Evolutionary conservation across 2,329 filamentous ascomycete genomes (phyloP).

Genomic region (Neopestalotiopsis sp.): DNA sequence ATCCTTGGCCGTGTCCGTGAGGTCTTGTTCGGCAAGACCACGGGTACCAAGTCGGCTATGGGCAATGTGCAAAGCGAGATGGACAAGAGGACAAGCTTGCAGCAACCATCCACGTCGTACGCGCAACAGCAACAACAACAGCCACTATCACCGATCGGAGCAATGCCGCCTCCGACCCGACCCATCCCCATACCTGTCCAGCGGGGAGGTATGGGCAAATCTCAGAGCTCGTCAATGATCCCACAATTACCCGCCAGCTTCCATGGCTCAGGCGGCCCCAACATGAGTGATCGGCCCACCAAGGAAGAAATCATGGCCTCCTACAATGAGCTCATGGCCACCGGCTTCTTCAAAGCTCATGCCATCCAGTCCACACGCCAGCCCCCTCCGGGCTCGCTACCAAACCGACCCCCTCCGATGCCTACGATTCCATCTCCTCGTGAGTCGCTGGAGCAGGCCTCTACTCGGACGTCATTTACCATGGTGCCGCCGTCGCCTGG

Average conservation of each 20-base stretch:
- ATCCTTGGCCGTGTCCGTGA: slow-evolving; percentile 38
- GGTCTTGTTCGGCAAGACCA: slow-evolving; percentile 24
- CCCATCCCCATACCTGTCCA: slow-evolving; percentile 18
- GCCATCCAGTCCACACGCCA: slow-evolving; percentile 63
- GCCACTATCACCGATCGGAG: neutral
- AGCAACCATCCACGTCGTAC: slow-evolving; percentile 26
- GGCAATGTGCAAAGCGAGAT: slow-evolving; percentile 25
- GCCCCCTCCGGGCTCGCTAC: slow-evolving; percentile 29
- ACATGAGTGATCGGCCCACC: slow-evolving; percentile 33
- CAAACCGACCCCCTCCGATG: neutral
- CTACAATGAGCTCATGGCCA: slow-evolving; percentile 61
- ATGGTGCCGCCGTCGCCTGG: slow-evolving; percentile 11
- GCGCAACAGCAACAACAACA: neutral
- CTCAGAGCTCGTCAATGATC: slow-evolving; percentile 32
- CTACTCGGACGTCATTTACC: slow-evolving; percentile 6
- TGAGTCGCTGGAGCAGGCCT: neutral
- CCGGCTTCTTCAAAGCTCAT: slow-evolving; percentile 63
- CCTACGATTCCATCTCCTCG: slow-evolving; percentile 17
- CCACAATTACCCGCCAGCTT: slow-evolving; percentile 25
- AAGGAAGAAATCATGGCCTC: slow-evolving; percentile 60
- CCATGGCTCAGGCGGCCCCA: slow-evolving; percentile 6
- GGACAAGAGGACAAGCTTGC: slow-evolving; percentile 37
- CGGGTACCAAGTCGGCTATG: slow-evolving; percentile 10
- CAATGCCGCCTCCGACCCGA: slow-evolving; percentile 16
- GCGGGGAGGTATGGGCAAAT: slow-evolving; percentile 21